Conservation (phyloP, 169 alveolate genomes). For the Eimeria zaria region DNA sequence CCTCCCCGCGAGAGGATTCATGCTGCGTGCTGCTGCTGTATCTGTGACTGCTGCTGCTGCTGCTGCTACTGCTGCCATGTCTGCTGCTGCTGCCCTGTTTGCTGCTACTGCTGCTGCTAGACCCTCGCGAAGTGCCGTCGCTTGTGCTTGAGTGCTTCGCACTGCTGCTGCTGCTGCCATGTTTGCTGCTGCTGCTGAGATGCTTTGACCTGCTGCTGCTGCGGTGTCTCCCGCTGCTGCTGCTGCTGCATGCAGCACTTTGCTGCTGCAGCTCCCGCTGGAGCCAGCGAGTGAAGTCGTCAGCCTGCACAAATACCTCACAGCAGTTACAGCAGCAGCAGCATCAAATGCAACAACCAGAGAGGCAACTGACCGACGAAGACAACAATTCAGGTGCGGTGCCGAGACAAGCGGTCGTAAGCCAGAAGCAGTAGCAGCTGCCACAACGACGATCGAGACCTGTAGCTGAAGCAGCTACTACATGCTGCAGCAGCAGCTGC, state of each 20-base stretch:
- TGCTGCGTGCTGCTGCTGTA: slow-evolving; percentile 77
- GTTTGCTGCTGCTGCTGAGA: slow-evolving; percentile 80
- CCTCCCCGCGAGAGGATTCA: slow-evolving; percentile 58
- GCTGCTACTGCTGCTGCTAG: slow-evolving; percentile 69
- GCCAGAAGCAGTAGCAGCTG: too few relatives aligned
- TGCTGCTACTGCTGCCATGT: slow-evolving; percentile 54
- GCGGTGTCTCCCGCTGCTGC: slow-evolving; percentile 76
- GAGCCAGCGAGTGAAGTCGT: slow-evolving; percentile 76
- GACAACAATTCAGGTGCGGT: neutral
- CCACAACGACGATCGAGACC: neutral
- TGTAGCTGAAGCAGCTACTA: slow-evolving; percentile 9
- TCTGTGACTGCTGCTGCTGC: slow-evolving; percentile 79
- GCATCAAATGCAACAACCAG: slow-evolving; percentile 5
- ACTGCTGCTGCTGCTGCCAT: slow-evolving; percentile 79
- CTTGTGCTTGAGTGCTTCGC: slow-evolving; percentile 34
- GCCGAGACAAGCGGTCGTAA: neutral
- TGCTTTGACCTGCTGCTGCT: slow-evolving; percentile 79
- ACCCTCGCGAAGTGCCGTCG: slow-evolving; percentile 36
- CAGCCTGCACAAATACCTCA: slow-evolving; percentile 62
- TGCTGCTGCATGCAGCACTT: slow-evolving; percentile 78
- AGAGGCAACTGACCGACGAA: neutral
- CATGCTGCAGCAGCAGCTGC: neutral
- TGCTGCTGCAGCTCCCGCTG: slow-evolving; percentile 82
- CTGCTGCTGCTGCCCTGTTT: slow-evolving; percentile 56
- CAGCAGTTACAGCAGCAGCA: neutral